Evolutionary conservation across 768 basidiomycete genomes (phyloP).

Genomic region (Mycena polygramma): DNA sequence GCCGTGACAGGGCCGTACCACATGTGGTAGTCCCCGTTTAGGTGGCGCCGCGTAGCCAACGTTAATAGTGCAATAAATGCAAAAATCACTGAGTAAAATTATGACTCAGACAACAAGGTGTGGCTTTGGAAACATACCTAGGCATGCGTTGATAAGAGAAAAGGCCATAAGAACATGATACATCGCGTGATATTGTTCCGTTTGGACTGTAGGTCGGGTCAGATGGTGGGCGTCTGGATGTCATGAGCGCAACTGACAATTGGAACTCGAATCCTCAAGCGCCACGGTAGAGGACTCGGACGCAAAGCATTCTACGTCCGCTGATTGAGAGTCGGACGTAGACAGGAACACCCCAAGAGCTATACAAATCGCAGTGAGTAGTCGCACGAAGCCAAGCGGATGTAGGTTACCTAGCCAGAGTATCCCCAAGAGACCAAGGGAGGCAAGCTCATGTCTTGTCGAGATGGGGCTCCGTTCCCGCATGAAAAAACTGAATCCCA

Average conservation of each 20-base stretch:
- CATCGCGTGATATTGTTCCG: conserved; percentile 90
- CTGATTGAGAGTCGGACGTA: conserved; percentile 81
- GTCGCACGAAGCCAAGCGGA: conserved; percentile 27
- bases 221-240: conserved; percentile 20
- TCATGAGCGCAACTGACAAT: conserved; percentile 65
- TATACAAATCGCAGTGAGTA: conserved; percentile 45
- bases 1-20: conserved; percentile 63
- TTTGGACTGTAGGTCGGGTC: conserved; percentile 68
- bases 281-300: conserved; percentile 62
- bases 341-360: conserved; percentile 81
- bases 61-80: conserved; percentile 29
- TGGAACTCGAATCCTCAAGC: conserved; percentile 69
- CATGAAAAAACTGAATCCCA: conserved; percentile 74
- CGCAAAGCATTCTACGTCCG: conserved; percentile 87
- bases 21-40: conserved; percentile 45
- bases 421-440: conserved; percentile 76
- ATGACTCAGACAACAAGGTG: not conserved
- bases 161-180: conserved; percentile 87
- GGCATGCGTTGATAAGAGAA: conserved; percentile 80
- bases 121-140: conserved; percentile 60
- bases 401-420: conserved; percentile 80
- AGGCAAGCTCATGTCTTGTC: conserved; percentile 81
- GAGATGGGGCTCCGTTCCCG: conserved; percentile 82
- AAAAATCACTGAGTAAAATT: conserved; percentile 22
- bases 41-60: conserved; percentile 35